These are phyloP conservation scores for Salix purpurea DNA, from an alignment of 345 rosid genomes.

Conservation along the genomic window DNA sequence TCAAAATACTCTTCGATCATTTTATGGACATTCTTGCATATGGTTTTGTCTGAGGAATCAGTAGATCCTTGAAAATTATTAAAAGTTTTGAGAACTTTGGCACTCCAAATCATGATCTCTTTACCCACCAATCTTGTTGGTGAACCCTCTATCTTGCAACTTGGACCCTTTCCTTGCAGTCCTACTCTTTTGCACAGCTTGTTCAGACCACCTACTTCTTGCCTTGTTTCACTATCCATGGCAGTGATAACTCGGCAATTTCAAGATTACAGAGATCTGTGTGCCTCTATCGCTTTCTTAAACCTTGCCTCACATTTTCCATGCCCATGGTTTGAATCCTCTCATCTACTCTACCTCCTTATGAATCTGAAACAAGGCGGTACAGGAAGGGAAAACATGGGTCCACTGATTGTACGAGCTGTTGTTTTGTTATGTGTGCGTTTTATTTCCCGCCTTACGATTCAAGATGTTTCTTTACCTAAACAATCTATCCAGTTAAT, in stretches of 20 bases:
- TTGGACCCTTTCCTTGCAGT: conserved; percentile 16
- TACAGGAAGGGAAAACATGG: background rate
- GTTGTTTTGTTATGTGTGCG: background rate
- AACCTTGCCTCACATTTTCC: background rate
- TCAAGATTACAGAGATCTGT: conserved; percentile 27
- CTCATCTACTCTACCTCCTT: background rate
- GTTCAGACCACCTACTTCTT: background rate
- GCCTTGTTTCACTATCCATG: background rate
- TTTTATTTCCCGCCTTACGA: too few relatives aligned
- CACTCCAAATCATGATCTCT: conserved; percentile 16
- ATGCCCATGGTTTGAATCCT: background rate
- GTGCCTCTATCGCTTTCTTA: conserved; percentile 21
- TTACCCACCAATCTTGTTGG: conserved; percentile 10
- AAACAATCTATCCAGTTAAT: background rate
- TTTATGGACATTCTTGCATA: conserved; percentile 19
- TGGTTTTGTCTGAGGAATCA: conserved; percentile 12
- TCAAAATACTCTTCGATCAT: conserved; percentile 15
- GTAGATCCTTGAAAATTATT: conserved; percentile 24
- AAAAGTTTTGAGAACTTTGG: conserved; percentile 5
- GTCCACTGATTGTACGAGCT: background rate
- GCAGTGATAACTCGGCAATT: background rate
- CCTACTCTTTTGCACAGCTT: background rate
- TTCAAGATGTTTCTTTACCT: background rate
- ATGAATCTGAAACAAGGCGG: background rate
- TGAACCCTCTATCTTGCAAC: conserved; percentile 25